phyloP scores from a whole-genome alignment of 139 green algal species.

The Picochlorum sp. region DNA sequence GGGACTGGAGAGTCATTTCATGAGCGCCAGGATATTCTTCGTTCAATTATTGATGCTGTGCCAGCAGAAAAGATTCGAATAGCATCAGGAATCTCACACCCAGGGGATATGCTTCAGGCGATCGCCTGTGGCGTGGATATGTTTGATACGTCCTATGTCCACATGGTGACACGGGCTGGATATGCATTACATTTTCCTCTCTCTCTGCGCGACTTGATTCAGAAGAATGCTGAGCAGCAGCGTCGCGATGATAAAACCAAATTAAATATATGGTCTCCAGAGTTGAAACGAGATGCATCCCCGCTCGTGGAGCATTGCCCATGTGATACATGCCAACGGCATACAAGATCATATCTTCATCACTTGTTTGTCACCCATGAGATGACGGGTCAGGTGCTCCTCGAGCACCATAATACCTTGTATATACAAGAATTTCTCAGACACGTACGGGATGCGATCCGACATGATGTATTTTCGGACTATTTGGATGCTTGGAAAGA shows the following conservation, averaged over 20 bases:
- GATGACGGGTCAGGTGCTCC: conserved; percentile 64
- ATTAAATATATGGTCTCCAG: conserved; percentile 55
- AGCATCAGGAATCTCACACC: conserved; percentile 24
- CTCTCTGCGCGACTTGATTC: neutral
- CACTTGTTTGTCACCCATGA: conserved; percentile 68
- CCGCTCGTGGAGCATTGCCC: conserved; percentile 50
- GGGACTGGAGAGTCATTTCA: conserved; percentile 48
- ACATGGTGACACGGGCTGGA: conserved; percentile 30
- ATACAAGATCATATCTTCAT: conserved; percentile 66
- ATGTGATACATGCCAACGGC: conserved; percentile 54
- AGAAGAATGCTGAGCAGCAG: neutral
- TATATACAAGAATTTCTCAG: conserved; percentile 52
- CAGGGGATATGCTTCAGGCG: conserved; percentile 46
- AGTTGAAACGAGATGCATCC: conserved; percentile 41
- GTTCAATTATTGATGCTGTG: conserved; percentile 26
- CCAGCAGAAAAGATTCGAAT: conserved; percentile 35
- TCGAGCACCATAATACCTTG: conserved; percentile 66
- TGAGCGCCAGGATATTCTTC: conserved; percentile 28
- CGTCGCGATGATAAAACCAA: conserved; percentile 41
- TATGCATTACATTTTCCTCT: conserved; percentile 57
- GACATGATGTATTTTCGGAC: conserved; percentile 24
- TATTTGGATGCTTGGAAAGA: conserved; percentile 25
- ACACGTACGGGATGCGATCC: conserved; percentile 32
- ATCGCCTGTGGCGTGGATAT: conserved; percentile 43
- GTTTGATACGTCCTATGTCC: conserved; percentile 44